phyloP scores from a whole-genome alignment of 257 asterid genomes.

The Petunia secreta region DNA sequence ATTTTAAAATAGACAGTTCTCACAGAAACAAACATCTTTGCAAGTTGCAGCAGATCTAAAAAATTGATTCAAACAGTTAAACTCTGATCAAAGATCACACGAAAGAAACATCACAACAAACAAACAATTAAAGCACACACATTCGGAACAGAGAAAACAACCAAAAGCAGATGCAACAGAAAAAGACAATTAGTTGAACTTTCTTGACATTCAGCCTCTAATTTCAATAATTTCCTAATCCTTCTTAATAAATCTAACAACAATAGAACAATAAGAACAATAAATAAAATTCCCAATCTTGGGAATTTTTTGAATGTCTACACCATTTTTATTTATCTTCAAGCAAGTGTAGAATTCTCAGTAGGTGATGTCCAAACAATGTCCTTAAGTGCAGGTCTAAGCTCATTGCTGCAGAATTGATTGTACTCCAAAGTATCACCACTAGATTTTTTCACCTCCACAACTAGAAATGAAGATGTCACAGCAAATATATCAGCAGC shows the following conservation, averaged over 20 bases:
- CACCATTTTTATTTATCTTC: conserved; percentile 11
- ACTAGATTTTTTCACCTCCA: conserved; percentile 56
- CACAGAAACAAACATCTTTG: too few relatives aligned
- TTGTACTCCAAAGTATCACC: conserved; percentile 62
- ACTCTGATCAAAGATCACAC: neutral
- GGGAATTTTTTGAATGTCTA: neutral
- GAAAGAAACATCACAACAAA: neutral
- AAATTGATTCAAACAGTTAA: too few relatives aligned
- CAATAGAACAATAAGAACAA: neutral
- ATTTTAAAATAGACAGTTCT: too few relatives aligned
- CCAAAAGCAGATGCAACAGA: conserved; percentile 12
- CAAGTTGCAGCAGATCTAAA: too few relatives aligned
- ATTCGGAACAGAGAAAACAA: neutral
- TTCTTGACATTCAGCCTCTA: conserved; percentile 6
- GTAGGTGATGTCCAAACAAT: conserved; percentile 48
- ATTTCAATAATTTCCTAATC: neutral
- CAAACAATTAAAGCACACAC: neutral
- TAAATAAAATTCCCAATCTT: neutral
- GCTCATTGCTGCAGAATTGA: conserved; percentile 56
- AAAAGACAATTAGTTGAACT: neutral
- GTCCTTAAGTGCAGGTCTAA: conserved; percentile 58
- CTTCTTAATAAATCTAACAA: too few relatives aligned
- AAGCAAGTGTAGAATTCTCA: conserved; percentile 36
- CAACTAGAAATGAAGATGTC: conserved; percentile 49
- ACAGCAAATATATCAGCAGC: conserved; percentile 51